Base-by-base conservation (phyloP, 768 basidiomycete species). In the Serendipita indica region DNA sequence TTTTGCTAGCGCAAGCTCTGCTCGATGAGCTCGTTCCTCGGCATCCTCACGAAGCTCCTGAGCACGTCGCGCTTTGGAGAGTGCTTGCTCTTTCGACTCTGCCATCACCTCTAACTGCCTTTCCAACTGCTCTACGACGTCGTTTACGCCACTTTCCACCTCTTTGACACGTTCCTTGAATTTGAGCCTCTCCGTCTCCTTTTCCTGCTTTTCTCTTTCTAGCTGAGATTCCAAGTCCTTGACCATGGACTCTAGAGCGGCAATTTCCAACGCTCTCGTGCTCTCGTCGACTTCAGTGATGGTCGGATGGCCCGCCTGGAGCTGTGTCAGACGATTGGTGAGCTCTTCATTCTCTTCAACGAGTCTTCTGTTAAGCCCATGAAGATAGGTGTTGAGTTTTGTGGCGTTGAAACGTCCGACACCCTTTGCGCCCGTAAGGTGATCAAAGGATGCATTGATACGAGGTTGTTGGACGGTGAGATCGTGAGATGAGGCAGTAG, bases 361-460 rank as follows among this genome's bases (percentile, higher is more conserved):
- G 58, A 94, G 67, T 58, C 84, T 76, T 41, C 82, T 73, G 68
- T 94, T 94, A 56, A 94, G 73, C 7, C 84, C 83, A 69, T 93
- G 88, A 65, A 94, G 69, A 68, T 94, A 93, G 10, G 77, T 75
- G 61, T 94, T 93, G 62, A 94, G 69, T 70, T 91, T 94, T 16
- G 78, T 77, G 2, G 86, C 86, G 67, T 93, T 89, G 70, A 91
- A 91, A 28, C 84, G 74, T 14, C 84, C 83, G 30, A 88, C 79
- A 16, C 82, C 84, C 39, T 80, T 77, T 16, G 78, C 80, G 25
- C 78, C 78, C 3, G 77, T 76, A 46, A 84, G 80, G 13, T 86
- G 86, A 65, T 92, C 91, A 62, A 92, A 89, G 5, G 89, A 91
- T 12, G 88, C 87, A 65, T 94, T 93, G 59, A 80, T 84, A 3